Evolutionary conservation across 345 rosid species (phyloP), one percentile per base, ranked within the genome.

Genomic region (Brassica cretica): DNA sequence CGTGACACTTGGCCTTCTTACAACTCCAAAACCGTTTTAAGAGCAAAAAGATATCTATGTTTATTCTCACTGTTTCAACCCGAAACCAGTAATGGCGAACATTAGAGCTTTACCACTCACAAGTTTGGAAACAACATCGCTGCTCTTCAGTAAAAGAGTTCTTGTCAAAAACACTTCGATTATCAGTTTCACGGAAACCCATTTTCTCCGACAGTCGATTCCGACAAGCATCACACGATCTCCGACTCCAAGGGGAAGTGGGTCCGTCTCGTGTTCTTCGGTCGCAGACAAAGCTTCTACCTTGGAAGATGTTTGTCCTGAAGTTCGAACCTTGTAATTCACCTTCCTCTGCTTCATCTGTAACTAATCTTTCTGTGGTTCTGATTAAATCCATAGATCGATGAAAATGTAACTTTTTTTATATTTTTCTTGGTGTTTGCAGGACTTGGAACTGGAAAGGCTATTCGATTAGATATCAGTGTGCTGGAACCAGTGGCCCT

Each of bases 371-470:
- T 73, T 73, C 44, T 33, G 33, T 24, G 14, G 46, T 66, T 59
- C 18, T 78, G 60, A 33, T 64, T 46, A n/a, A 70, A 24, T 8
- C 24, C 21, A 33, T 35, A 6, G 33, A 30, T 5, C 5, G 33
- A 30, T 0, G 64, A 21, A 71, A 44, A 9, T 60, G 25, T 37
- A 12, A 8, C 6, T 29, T 9, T 39, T 14, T 9, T 18, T 66
- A 12, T 73, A 0, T 3, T 10, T 2, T 60, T 10, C 3, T 25
- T 39, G 66, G 71, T 27, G 35, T 25, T 75, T 84, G 74, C 78
- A 92, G 97, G 64, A 79, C 72, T 44, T 94, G 97, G 98, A 89
- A 81, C 7, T 92, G 98, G 98, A 90, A 84, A 81, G 95, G 93
- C 49, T 89, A 92, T 70, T 88, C 97, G 8, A 88, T 90, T 53